Evolutionary conservation across 768 basidiomycete species (phyloP).

Genomic region (Chiua virens): DNA sequence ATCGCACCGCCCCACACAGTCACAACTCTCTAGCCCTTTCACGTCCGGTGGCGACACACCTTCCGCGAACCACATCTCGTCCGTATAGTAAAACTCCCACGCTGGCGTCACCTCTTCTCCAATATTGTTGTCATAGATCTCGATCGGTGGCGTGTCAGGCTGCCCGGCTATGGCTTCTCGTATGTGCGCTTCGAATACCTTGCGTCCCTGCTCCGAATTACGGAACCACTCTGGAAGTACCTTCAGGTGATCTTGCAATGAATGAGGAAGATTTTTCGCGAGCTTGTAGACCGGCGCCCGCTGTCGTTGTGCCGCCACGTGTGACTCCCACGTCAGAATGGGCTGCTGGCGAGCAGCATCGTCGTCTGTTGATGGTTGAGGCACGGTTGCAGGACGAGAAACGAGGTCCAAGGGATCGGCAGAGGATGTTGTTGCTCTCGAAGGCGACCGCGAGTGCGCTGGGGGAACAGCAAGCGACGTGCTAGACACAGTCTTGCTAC

Average conservation of each 20-base stretch:
- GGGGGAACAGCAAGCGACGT: background rate
- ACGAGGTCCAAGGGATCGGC: background rate
- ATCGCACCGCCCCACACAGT: conserved; percentile 73
- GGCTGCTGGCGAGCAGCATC: conserved; percentile 7
- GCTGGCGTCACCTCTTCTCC: conserved; percentile 70
- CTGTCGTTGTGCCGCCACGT: conserved; percentile 13
- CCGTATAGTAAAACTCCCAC: conserved; percentile 89
- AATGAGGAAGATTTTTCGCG: conserved; percentile 57
- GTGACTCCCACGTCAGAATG: conserved; percentile 24
- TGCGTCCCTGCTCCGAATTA: conserved; percentile 43
- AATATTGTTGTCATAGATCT: conserved; percentile 59
- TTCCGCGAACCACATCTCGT: conserved; percentile 72
- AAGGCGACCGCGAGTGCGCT: background rate
- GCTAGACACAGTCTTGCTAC: conserved; percentile 22
- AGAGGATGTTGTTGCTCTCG: background rate
- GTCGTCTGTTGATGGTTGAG: background rate
- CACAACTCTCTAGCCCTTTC: conserved; percentile 60
- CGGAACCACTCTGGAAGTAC: conserved; percentile 42
- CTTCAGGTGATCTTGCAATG: conserved; percentile 68
- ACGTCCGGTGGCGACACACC: conserved; percentile 68
- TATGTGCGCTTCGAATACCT: conserved; percentile 66
- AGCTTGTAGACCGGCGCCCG: conserved; percentile 26
- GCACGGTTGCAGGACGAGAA: background rate
- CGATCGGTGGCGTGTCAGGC: conserved; percentile 65
- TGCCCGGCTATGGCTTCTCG: conserved; percentile 65